Percentiles rank a stretch among this genome's conserved stretches.
Evolutionary conservation across 1,284 basidiomycete species (phyloP).

Genomic region (Austroboletus niveus): DNA sequence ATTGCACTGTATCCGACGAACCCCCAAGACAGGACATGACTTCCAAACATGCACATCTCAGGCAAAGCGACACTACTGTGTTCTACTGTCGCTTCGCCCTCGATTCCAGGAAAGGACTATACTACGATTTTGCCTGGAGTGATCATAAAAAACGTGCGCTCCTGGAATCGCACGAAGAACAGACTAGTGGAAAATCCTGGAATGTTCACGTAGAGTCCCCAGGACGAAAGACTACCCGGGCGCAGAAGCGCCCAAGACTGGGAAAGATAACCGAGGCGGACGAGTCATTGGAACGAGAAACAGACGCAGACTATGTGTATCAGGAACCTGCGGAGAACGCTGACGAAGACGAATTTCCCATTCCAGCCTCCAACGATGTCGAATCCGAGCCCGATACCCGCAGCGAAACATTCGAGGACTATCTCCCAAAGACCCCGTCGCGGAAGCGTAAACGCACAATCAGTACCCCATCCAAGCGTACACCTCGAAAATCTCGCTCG

Average conservation of each 20-base stretch:
- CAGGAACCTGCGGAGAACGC: slow-evolving; percentile 11
- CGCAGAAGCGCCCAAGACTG: slow-evolving; percentile 18
- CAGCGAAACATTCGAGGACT: slow-evolving; percentile 10
- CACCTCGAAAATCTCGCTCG: slow-evolving; percentile 31
- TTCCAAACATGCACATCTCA: slow-evolving; percentile 8
- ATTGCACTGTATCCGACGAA: slow-evolving; percentile 47
- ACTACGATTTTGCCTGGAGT: slow-evolving; percentile 62
- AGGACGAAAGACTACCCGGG: slow-evolving; percentile 1
- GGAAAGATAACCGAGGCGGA: slow-evolving; percentile 23
- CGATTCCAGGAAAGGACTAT: slow-evolving; percentile 56
- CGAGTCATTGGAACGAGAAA: slow-evolving; percentile 14
- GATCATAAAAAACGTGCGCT: slow-evolving; percentile 43
- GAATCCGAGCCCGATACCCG: slow-evolving; percentile 10
- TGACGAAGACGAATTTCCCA: slow-evolving; percentile 17
- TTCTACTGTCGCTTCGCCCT: slow-evolving; percentile 62
- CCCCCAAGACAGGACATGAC: slow-evolving; percentile 13
- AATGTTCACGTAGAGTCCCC: slow-evolving; percentile 21
- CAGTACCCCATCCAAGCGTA: slow-evolving; percentile 29
- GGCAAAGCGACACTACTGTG: slow-evolving; percentile 8
- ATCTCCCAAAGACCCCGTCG: slow-evolving; percentile 37
- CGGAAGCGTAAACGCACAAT: slow-evolving; percentile 35
- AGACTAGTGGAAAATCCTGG: slow-evolving; percentile 29
- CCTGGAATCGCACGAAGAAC: slow-evolving; percentile 23
- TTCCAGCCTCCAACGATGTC: background rate
- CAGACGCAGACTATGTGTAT: slow-evolving; percentile 23